phyloP scores from a whole-genome alignment of 176 grass and related monocot species.

The Aechmea fasciata region DNA sequence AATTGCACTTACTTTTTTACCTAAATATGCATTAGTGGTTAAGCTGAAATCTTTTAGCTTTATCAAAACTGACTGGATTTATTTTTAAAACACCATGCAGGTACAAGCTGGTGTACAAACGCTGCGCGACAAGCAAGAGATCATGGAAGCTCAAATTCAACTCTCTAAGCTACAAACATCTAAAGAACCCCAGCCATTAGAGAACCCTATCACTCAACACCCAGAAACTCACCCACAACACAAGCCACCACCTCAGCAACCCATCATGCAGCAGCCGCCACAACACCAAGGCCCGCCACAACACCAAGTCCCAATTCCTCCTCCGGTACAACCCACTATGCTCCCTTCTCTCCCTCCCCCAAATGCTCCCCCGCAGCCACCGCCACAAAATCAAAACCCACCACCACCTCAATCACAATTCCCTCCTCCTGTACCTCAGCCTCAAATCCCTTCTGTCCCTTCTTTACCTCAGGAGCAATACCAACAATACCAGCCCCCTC shows the following conservation, averaged over 20 bases:
- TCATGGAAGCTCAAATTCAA: conserved; percentile 54
- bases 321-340: conserved; percentile 19
- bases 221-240: conserved; percentile 31
- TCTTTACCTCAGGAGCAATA: conserved; percentile 14
- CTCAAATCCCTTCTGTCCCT: conserved; percentile 33
- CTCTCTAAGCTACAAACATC: conserved; percentile 56
- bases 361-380: conserved; percentile 37
- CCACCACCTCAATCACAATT: conserved; percentile 42
- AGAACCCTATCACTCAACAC: conserved; percentile 30
- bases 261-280: conserved; percentile 14
- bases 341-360: conserved; percentile 41
- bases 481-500: conserved; percentile 40
- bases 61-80: not conserved
- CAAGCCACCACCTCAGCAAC: conserved; percentile 21
- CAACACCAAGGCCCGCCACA: conserved; percentile 34
- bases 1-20: no score
- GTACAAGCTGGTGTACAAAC: conserved; percentile 73
- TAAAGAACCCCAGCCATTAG: conserved; percentile 30
- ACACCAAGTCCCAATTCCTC: conserved; percentile 22
- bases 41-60: not conserved
- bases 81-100: conserved; percentile 26
- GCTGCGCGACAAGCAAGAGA: conserved; percentile 87
- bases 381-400: conserved; percentile 30
- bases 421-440: conserved; percentile 27
- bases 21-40: no score